Evolutionary conservation across 805 yeast species (phyloP).

Genomic region (Metschnikowia kunwiensis): DNA sequence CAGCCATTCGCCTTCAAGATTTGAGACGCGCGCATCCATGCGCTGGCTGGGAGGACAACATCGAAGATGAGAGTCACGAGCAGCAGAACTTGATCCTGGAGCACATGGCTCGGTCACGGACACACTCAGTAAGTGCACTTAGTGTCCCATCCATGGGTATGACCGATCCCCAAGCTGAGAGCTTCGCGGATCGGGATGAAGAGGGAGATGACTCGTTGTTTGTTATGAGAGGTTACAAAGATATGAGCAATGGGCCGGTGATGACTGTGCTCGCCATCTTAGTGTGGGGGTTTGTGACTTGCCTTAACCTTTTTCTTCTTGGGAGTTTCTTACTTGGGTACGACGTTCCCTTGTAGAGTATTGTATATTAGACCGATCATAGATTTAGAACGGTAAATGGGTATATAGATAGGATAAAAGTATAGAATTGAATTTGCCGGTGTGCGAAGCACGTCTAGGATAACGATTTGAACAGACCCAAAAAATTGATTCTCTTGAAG

Average conservation of each 20-base stretch:
- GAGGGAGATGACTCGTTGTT: conserved; percentile 21
- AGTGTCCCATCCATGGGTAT: conserved; percentile 3
- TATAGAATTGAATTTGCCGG: neutral
- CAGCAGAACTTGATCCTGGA: conserved; percentile 15
- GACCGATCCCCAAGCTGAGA: conserved; percentile 3
- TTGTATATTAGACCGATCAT: conserved; percentile 5
- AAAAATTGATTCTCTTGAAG: too few relatives aligned
- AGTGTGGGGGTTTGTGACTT: conserved; percentile 70
- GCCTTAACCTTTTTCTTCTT: conserved; percentile 69
- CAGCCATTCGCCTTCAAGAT: conserved; percentile 41
- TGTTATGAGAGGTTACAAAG: conserved; percentile 43
- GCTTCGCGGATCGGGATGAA: conserved; percentile 9
- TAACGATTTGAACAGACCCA: too few relatives aligned
- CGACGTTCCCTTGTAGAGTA: conserved; percentile 48
- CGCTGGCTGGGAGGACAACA: conserved; percentile 38
- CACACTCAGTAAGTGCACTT: conserved; percentile 4
- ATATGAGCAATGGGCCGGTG: conserved; percentile 65
- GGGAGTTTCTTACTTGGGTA: conserved; percentile 47
- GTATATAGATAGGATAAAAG: neutral
- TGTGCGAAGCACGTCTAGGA: too few relatives aligned
- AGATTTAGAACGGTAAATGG: neutral
- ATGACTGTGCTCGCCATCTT: conserved; percentile 53
- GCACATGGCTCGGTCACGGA: conserved; percentile 8
- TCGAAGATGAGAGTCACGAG: conserved; percentile 23
- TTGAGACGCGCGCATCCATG: conserved; percentile 42